phyloP scores from a whole-genome alignment of 2,329 filamentous ascomycete genomes.

The Dactylellina haptotyla region DNA sequence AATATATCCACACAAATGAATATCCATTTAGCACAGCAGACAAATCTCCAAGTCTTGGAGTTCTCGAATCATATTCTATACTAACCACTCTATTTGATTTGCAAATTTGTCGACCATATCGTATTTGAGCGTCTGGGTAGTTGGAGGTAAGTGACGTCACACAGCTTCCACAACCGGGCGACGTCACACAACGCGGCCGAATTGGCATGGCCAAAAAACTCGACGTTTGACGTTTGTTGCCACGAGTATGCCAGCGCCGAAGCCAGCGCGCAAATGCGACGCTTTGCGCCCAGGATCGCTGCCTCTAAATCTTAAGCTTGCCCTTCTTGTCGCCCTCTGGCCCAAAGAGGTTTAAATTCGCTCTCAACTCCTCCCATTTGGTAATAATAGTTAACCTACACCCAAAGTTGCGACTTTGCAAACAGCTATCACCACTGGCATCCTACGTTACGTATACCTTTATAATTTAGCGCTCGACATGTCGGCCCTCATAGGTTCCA shows the following conservation, averaged over 20 bases:
- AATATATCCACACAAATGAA: too few relatives aligned
- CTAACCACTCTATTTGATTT: too few relatives aligned
- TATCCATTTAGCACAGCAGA: too few relatives aligned
- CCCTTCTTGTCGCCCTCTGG: neutral
- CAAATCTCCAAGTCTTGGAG: too few relatives aligned
- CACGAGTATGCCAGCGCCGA: neutral
- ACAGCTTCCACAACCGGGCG: neutral
- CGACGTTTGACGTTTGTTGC: neutral
- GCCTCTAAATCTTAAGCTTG: neutral
- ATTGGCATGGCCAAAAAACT: constrained; percentile 2
- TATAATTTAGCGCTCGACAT: neutral
- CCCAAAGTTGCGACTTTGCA: too few relatives aligned
- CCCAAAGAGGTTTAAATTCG: neutral
- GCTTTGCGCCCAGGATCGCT: constrained; percentile 27
- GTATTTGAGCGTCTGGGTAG: neutral
- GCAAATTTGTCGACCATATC: too few relatives aligned
- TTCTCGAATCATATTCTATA: too few relatives aligned
- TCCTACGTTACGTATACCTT: too few relatives aligned
- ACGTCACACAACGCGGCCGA: constrained; percentile 32
- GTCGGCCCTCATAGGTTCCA: constrained; percentile 46
- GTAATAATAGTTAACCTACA: too few relatives aligned
- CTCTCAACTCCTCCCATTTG: too few relatives aligned
- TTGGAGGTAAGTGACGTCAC: neutral
- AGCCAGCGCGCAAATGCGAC: constrained; percentile 23
- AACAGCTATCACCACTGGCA: too few relatives aligned